Base-by-base conservation (phyloP, 768 basidiomycete species). In the Serendipita indica region DNA sequence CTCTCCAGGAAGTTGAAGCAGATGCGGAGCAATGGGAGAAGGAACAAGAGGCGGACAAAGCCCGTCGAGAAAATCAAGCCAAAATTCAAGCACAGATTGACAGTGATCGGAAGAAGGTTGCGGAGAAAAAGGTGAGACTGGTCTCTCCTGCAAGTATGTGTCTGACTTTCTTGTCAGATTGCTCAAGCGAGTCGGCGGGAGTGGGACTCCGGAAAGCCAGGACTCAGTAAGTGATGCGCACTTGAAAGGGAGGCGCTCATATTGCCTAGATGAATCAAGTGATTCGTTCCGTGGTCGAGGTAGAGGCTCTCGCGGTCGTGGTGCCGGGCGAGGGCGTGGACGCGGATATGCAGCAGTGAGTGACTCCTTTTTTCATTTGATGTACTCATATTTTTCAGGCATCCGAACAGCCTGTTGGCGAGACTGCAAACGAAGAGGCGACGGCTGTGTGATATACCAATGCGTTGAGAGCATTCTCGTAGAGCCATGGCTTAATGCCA, bases 131-230 rank as follows among this genome's bases (percentile, higher is more conserved):
- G 49, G 49, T 54, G 10, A 4, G 25, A 7, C 41, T 43, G 7
- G 5, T n/a, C 7, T 43, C n/a, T 6, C 7, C 27, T 7, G n/a
- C 37, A 12, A 43, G 7, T 43, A 6, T 25, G n/a, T n/a, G 41
- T 18, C 41, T 43, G 7, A 43, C n/a, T 18, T n/a, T 16, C 32
- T 4, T 28, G 22, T 4, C 25, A 54, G 49, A 33, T 54, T 20
- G 49, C 49, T 7, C n/a, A 87, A 83, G 72, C 76, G 80, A 22
- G 80, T 79, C 65, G 72, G 62, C 78, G 88, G 14, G 88, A 90
- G 72, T 90, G 88, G 88, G 88, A 90, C 67, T 82, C 85, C 28
- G 84, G 80, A 18, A 90, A 90, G 25, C 49, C 49, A 7, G 49
- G 49, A 54, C 22, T 54, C 32, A 28, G 49, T 54, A 54, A 25